Conservation (phyloP, 306 rosid species). For the Vigna radiata region DNA sequence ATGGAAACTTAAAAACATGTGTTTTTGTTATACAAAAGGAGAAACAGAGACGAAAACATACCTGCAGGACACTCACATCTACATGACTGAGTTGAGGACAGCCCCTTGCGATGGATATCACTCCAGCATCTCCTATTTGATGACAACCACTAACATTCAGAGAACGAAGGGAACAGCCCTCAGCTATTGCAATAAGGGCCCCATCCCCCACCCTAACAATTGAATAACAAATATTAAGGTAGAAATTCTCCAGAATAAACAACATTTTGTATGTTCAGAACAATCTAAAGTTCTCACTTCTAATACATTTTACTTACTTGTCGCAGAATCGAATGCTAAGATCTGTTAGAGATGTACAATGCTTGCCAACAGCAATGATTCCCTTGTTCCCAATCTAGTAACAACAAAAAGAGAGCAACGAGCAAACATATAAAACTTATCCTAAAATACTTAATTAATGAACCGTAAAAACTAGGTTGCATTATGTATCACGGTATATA, state of each 20-base stretch:
- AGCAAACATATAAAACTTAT: constrained; percentile 7
- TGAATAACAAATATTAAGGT: constrained; percentile 1
- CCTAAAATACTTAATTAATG: neutral
- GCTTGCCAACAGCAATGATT: constrained; percentile 70
- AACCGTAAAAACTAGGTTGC: constrained; percentile 4
- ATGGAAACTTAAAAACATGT: neutral
- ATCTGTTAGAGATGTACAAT: constrained; percentile 70
- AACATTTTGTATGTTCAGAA: neutral
- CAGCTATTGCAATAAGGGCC: constrained; percentile 76
- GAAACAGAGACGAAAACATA: constrained; percentile 36
- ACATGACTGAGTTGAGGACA: constrained; percentile 69
- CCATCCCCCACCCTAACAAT: constrained; percentile 77
- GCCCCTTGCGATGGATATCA: constrained; percentile 85
- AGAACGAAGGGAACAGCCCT: constrained; percentile 68
- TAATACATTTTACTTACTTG: constrained; percentile 49
- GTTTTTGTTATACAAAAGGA: neutral
- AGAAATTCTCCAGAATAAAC: constrained; percentile 24
- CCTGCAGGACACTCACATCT: constrained; percentile 86
- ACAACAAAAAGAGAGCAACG: constrained; percentile 11
- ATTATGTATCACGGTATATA: neutral
- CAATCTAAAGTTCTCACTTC: neutral
- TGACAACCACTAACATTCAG: constrained; percentile 91
- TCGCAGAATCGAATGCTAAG: constrained; percentile 86
- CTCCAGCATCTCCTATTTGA: constrained; percentile 82
- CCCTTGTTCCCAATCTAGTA: constrained; percentile 78